Conservation (phyloP, 1,139 yeast species). For the Barnettozyma hawaiiensis region DNA sequence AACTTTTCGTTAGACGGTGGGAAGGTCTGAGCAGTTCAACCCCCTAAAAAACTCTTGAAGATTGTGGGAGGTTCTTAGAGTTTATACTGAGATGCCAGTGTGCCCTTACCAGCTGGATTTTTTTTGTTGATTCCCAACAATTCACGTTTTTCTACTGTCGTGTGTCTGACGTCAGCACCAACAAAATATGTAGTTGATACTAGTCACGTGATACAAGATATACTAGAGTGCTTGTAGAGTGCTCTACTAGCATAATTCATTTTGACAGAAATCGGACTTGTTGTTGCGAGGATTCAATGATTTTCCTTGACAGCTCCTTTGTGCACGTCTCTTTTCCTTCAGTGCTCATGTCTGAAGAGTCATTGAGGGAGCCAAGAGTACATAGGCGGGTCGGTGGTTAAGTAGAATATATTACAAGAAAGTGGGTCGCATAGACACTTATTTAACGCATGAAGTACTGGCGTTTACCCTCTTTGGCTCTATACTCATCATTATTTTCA, state of each 20-base stretch:
- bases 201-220: no score
- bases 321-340: no score
- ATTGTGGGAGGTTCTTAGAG: conserved; percentile 2
- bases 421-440: background rate
- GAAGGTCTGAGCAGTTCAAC: no score
- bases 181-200: background rate
- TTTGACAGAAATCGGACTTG: no score
- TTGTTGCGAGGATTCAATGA: no score
- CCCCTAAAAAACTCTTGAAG: background rate
- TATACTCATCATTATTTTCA: conserved; percentile 37
- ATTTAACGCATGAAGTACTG: conserved; percentile 59
- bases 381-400: background rate
- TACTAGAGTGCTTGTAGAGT: no score
- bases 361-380: background rate
- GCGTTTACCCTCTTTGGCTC: conserved; percentile 40
- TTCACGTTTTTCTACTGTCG: conserved; percentile 1
- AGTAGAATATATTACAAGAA: background rate
- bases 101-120: conserved; percentile 5
- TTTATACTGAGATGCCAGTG: conserved; percentile 9
- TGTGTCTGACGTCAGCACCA: conserved; percentile 5
- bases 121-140: conserved; percentile 15
- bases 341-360: background rate
- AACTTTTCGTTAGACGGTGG: background rate
- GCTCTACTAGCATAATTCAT: no score
- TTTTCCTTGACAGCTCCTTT: no score